Percentiles rank a stretch among this genome's conserved stretches.
These are phyloP conservation scores for Diaporthe ampelina DNA, from an alignment of 2,329 filamentous ascomycete genomes.

Conservation along the genomic window DNA sequence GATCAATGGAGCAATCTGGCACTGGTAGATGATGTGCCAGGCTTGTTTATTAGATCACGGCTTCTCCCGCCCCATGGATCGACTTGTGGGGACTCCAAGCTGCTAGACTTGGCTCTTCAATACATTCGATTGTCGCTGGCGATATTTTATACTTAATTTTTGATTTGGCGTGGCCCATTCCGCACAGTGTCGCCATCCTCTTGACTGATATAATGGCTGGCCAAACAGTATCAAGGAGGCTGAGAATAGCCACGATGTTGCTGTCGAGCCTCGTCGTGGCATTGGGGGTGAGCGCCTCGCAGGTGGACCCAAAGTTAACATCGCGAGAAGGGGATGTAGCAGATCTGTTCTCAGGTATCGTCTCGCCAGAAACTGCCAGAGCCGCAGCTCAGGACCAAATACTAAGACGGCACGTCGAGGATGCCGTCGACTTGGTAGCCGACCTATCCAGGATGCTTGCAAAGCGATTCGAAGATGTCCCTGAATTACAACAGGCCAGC, in stretches of 20 bases:
- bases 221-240: slow-evolving; percentile 4
- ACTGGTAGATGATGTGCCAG: background rate
- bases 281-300: background rate
- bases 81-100: background rate
- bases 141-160: slow-evolving; percentile 10
- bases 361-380: slow-evolving; percentile 28
- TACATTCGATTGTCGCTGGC: slow-evolving; percentile 27
- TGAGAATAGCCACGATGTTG: background rate
- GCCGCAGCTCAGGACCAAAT: slow-evolving; percentile 7
- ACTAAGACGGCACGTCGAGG: slow-evolving; percentile 16
- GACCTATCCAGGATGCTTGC: slow-evolving; percentile 30
- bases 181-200: background rate
- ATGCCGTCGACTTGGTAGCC: slow-evolving; percentile 32
- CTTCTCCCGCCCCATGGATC: slow-evolving; percentile 8
- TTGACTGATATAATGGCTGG: background rate
- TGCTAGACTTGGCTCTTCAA: slow-evolving; percentile 14
- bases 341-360: slow-evolving; percentile 8
- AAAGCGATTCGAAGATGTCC: slow-evolving; percentile 21
- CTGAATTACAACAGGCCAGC: slow-evolving; percentile 29
- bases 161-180: background rate
- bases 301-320: background rate
- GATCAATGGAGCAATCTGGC: background rate
- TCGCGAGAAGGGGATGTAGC: background rate
- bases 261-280: background rate
- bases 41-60: slow-evolving; percentile 31